Conservation (phyloP, 257 asterid species). For the Capsicum pubescens region DNA sequence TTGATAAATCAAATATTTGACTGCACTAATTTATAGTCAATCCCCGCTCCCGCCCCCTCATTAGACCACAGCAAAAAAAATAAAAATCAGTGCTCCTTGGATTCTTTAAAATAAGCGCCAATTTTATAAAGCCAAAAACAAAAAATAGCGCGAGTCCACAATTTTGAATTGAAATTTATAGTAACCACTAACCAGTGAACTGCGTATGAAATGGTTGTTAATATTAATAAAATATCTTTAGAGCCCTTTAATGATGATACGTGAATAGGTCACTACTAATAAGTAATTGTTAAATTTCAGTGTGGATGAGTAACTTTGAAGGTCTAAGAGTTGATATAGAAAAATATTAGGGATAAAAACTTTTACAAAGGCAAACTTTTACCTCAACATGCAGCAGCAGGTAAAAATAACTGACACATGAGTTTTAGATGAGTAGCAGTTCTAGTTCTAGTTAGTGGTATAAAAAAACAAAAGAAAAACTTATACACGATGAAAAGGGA, state of each 20-base stretch:
- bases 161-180: not conserved
- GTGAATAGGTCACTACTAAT: not conserved
- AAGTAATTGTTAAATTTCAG: not conserved
- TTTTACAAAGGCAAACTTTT: not conserved
- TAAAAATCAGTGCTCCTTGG: not conserved
- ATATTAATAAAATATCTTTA: not conserved
- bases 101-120: not conserved
- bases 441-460: not conserved
- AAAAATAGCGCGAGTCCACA: not conserved
- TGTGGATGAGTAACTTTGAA: not conserved
- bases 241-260: not conserved
- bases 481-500: not conserved
- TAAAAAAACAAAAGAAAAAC: not conserved
- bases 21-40: conserved; percentile 10
- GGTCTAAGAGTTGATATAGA: too few relatives aligned
- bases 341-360: too few relatives aligned
- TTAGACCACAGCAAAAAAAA: not conserved
- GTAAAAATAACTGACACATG: not conserved
- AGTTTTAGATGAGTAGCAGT: not conserved
- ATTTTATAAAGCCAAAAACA: not conserved
- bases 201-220: not conserved
- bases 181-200: not conserved
- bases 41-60: not conserved
- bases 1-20: not conserved
- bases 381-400: not conserved